Evolutionary conservation across 805 yeast genomes (phyloP), one percentile per base, ranked within the genome.

Genomic region (Wickerhamiella nectarea): DNA sequence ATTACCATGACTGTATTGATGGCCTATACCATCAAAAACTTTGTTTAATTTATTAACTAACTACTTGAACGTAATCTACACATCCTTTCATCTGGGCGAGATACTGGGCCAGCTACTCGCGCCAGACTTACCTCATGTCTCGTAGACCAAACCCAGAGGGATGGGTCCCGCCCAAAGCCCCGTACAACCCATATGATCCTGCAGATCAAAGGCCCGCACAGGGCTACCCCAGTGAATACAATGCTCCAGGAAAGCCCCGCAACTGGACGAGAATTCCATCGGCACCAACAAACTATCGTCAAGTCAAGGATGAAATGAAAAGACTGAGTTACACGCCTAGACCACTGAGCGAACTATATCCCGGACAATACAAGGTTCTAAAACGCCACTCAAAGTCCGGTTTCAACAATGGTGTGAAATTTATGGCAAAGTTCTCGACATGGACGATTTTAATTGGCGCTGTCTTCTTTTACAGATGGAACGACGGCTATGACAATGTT

Each of bases 181-280:
- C 91, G 1, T 84, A 81, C 57, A 83, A 83, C 53, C 94, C 94
- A 6, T 84, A 76, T 55, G 94, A 83, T 56, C 80, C 87, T 0
- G 62, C 72, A 1, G 94, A 83, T 56, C 57, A 65, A 34, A 67
- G 94, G 37, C 94, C 94, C 0, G 72, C 93, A 0, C 76, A 77
- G 56, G 94, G 94, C 2, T 83, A 84, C 50, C 94, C 94, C 1
- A 77, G 86, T 20, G 94, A 83, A 58, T 84, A 70, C 63, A 68
- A 72, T 46, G 62, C 77, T 1, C 89, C 91, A 0, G 78, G 82
- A 1, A 65, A 67, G 34, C 67, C 72, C 25, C 75, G 80, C 21
- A 58, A 61, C 15, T 75, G 74, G 62, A 64, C 75, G 6, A 62
- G 71, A 6, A 61, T 76, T n/a, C 86, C 87, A 3, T 69, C 69